Evolutionary conservation across 257 asterid genomes (phyloP).

Genomic region (Solanum gracilifrons): DNA sequence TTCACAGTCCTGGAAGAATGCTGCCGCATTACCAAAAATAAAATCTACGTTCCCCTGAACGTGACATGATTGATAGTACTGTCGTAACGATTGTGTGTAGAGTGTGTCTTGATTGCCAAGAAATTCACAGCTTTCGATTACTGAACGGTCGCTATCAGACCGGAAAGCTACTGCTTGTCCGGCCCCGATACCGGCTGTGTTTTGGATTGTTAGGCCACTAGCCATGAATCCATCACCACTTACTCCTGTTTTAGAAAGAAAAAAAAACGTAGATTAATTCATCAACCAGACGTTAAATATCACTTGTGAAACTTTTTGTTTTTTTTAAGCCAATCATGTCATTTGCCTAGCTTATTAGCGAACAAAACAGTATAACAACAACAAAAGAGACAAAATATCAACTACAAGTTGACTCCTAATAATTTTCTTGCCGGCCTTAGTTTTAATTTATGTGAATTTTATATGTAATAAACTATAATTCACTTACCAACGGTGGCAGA

Average conservation of each 20-base stretch:
- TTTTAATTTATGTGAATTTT: neutral
- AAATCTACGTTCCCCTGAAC: constrained; percentile 45
- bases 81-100: constrained; percentile 44
- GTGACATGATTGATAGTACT: constrained; percentile 40
- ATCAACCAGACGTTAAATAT: neutral
- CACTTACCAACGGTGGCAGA: neutral
- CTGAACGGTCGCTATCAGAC: constrained; percentile 32
- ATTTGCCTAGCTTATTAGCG: too few species aligned
- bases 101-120: constrained; percentile 50
- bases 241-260: constrained; percentile 19
- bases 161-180: constrained; percentile 57
- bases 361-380: neutral
- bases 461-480: neutral
- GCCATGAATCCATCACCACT: constrained; percentile 59
- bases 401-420: neutral
- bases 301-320: neutral
- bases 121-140: constrained; percentile 39
- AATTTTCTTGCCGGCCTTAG: too few species aligned
- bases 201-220: constrained; percentile 24
- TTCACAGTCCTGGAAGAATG: constrained; percentile 30
- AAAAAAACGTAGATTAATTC: neutral
- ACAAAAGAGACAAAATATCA: neutral
- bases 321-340: too few species aligned
- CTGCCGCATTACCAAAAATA: constrained; percentile 48
- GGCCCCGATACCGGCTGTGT: constrained; percentile 35